Percentiles rank a stretch among this genome's conserved stretches.
phyloP scores from a whole-genome alignment of 1,139 yeast genomes.

The Candida gigantensis region DNA sequence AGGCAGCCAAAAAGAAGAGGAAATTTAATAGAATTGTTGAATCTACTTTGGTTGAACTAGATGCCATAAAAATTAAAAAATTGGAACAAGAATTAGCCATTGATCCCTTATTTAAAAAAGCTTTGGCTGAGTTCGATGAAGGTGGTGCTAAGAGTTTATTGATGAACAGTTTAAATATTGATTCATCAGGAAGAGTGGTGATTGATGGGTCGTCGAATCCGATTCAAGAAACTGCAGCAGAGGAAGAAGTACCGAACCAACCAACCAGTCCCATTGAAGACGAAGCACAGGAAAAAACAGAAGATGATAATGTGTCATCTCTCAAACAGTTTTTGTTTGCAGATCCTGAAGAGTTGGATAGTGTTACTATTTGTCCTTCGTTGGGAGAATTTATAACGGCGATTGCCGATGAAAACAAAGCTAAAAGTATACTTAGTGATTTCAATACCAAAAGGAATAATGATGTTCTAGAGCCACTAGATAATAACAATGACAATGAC shows the following conservation, averaged over 20 bases:
- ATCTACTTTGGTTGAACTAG: conserved; percentile 54
- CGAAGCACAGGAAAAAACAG: conserved; percentile 12
- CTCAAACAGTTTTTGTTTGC: conserved; percentile 28
- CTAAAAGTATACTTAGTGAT: conserved; percentile 52
- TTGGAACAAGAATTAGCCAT: conserved; percentile 76
- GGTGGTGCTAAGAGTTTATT: conserved; percentile 90
- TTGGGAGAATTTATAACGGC: conserved; percentile 57
- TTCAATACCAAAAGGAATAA: conserved; percentile 38
- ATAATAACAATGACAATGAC: conserved; percentile 8
- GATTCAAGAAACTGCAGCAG: conserved; percentile 17
- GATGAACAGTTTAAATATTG: conserved; percentile 67
- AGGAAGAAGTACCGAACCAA: conserved; percentile 11
- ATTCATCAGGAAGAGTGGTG: conserved; percentile 59
- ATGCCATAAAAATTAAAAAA: conserved; percentile 62
- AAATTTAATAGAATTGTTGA: conserved; percentile 43
- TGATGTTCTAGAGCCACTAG: conserved; percentile 15
- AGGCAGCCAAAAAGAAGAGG: conserved; percentile 28
- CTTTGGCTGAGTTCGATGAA: conserved; percentile 90
- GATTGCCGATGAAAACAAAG: conserved; percentile 57
- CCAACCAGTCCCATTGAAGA: too few species aligned
- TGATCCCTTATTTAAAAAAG: conserved; percentile 87
- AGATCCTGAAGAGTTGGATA: conserved; percentile 37
- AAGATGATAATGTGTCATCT: conserved; percentile 16
- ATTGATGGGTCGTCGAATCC: conserved; percentile 54
- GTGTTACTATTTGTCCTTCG: conserved; percentile 61